phyloP scores from a whole-genome alignment of 2,329 filamentous ascomycete species.

The Blastomyces parvus region DNA sequence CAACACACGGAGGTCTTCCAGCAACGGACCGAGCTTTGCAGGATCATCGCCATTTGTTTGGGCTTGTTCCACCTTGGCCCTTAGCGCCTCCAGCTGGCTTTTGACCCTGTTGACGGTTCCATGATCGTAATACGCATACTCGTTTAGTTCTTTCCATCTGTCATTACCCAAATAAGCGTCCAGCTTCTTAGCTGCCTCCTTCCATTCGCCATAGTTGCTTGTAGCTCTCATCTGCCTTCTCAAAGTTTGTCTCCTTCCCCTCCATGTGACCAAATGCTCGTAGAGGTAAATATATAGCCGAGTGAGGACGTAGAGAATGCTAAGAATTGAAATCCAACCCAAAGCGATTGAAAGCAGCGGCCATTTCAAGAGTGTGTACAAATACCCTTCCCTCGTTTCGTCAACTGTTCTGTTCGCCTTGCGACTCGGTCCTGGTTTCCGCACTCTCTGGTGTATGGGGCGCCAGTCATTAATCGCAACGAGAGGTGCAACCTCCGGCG shows the following conservation, averaged over 20 bases:
- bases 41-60: slow-evolving; percentile 21
- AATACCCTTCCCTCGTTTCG: slow-evolving; percentile 86
- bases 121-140: slow-evolving; percentile 74
- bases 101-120: slow-evolving; percentile 70
- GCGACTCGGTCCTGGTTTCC: slow-evolving; percentile 39
- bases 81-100: slow-evolving; percentile 54
- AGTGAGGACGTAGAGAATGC: slow-evolving; percentile 66
- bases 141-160: slow-evolving; percentile 41
- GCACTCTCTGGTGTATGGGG: slow-evolving; percentile 66
- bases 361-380: slow-evolving; percentile 86
- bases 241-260: slow-evolving; percentile 63
- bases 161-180: slow-evolving; percentile 70
- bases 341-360: slow-evolving; percentile 72
- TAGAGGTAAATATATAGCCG: slow-evolving; percentile 85
- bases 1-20: slow-evolving; percentile 67
- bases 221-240: slow-evolving; percentile 62
- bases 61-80: slow-evolving; percentile 33
- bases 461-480: slow-evolving; percentile 94
- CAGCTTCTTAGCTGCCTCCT: slow-evolving; percentile 64
- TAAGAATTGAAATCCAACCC: slow-evolving; percentile 68
- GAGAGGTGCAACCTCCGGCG: slow-evolving; percentile 67
- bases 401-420: slow-evolving; percentile 56
- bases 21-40: slow-evolving; percentile 38
- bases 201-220: slow-evolving; percentile 73
- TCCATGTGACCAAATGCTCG: slow-evolving; percentile 85